These are phyloP conservation scores for Globisporangium carolinianum DNA, from an alignment of 352 stramenopile species.

Conservation along the genomic window DNA sequence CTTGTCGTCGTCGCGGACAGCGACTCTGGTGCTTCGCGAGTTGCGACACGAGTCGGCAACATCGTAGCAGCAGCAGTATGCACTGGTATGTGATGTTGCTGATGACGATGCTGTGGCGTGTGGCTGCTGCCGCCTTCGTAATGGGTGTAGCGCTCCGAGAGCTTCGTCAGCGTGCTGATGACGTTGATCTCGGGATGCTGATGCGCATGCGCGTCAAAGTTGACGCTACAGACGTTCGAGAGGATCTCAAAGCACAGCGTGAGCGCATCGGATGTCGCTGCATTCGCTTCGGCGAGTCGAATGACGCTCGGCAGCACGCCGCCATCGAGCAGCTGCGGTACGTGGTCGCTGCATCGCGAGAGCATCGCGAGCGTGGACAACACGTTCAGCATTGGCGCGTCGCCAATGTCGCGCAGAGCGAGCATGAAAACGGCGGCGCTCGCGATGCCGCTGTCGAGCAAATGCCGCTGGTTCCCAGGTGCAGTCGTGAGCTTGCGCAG, in stretches of 20 bases:
- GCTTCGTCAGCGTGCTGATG: conserved; percentile 55
- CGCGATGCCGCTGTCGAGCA: conserved; percentile 37
- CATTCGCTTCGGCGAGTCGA: conserved; percentile 31
- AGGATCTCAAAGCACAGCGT: conserved; percentile 68
- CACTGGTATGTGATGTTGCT: not conserved
- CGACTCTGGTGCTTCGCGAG: not conserved
- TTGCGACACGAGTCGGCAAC: not conserved
- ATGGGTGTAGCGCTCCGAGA: conserved; percentile 41
- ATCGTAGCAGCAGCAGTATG: too few relatives aligned
- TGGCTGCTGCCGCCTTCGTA: conserved; percentile 8
- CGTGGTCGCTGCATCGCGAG: conserved; percentile 35
- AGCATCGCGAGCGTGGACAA: conserved; percentile 42
- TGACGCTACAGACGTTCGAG: conserved; percentile 52
- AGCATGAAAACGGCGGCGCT: conserved; percentile 48
- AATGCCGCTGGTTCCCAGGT: conserved; percentile 43
- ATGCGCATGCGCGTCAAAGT: conserved; percentile 44
- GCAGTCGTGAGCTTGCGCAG: conserved; percentile 59
- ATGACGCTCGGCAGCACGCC: conserved; percentile 48
- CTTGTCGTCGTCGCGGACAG: not conserved
- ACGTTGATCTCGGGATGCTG: conserved; percentile 53
- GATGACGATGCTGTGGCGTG: not conserved
- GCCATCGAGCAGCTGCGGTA: conserved; percentile 37
- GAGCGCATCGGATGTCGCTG: conserved; percentile 19
- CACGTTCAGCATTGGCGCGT: conserved; percentile 33
- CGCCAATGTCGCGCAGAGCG: conserved; percentile 17